Conservation (phyloP, 2,329 filamentous ascomycete species). For the Fonsecaea multimorphosa region DNA sequence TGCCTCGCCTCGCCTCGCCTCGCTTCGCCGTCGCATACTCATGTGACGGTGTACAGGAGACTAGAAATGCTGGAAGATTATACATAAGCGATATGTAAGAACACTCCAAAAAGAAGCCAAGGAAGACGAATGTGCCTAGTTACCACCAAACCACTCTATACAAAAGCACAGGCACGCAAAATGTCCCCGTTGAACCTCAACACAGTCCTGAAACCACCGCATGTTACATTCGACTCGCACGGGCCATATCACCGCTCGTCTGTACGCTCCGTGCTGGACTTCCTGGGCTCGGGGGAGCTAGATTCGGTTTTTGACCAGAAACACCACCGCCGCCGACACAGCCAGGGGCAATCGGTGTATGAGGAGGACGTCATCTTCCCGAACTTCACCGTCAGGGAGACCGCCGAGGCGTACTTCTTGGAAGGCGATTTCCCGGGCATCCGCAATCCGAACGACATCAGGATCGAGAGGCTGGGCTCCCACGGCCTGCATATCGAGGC, state of each 20-base stretch:
- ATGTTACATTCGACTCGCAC: neutral
- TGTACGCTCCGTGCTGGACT: neutral
- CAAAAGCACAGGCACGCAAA: neutral
- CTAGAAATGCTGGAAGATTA: neutral
- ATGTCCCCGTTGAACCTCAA: conserved; percentile 3
- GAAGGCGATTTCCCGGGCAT: neutral
- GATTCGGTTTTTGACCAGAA: neutral
- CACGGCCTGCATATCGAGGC: neutral
- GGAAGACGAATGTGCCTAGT: neutral
- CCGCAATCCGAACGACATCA: conserved; percentile 1
- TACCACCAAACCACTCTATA: neutral
- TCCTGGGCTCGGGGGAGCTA: neutral
- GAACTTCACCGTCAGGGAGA: conserved; percentile 1
- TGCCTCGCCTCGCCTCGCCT: neutral
- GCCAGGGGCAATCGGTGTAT: neutral
- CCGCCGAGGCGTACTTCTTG: neutral
- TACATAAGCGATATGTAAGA: neutral
- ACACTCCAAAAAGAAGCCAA: neutral
- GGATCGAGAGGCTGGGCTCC: conserved; percentile 1
- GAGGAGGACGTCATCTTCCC: conserved; percentile 3
- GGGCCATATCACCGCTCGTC: neutral
- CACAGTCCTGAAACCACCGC: neutral
- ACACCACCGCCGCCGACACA: conserved; percentile 1
- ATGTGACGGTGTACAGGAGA: neutral
- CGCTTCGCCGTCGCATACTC: neutral